These are phyloP conservation scores for Ganoderma multipileum DNA, from an alignment of 1,284 basidiomycete species.

Conservation along the genomic window DNA sequence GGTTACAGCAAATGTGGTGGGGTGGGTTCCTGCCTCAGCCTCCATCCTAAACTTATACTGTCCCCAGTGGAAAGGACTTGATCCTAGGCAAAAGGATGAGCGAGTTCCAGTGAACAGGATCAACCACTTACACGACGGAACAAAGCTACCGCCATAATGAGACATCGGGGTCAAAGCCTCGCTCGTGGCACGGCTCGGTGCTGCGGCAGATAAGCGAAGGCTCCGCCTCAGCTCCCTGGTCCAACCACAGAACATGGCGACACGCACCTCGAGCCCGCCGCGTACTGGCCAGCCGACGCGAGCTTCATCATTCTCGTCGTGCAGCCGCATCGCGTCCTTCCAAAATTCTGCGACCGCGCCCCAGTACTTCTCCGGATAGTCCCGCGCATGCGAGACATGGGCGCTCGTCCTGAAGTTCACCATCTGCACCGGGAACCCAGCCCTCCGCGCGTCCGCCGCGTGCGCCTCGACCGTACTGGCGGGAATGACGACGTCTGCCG, in stretches of 20 bases:
- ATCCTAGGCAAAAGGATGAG: not conserved
- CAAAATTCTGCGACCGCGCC: constrained; percentile 47
- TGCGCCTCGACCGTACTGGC: constrained; percentile 51
- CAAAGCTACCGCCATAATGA: not conserved
- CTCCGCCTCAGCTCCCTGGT: too few relatives aligned
- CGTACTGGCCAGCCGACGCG: not conserved
- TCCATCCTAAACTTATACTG: not conserved
- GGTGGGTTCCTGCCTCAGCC: too few relatives aligned
- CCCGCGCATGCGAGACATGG: constrained; percentile 63
- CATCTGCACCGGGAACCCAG: constrained; percentile 46
- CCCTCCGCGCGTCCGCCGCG: constrained; percentile 41
- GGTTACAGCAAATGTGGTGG: too few relatives aligned
- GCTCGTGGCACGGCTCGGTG: not conserved
- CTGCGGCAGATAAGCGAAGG: constrained; percentile 3
- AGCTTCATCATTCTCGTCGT: too few relatives aligned
- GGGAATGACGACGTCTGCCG: constrained; percentile 53
- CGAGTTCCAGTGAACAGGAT: not conserved
- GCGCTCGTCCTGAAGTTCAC: constrained; percentile 54
- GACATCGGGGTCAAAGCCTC: not conserved
- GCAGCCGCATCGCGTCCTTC: constrained; percentile 34
- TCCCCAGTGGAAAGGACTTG: not conserved
- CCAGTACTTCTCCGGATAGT: constrained; percentile 59
- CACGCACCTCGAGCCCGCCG: not conserved
- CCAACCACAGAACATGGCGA: not conserved
- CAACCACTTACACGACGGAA: too few relatives aligned